Percentiles rank a stretch among this genome's conserved stretches.
Evolutionary conservation across 2,329 filamentous ascomycete genomes (phyloP).

Genomic region (Hortaea sp.): DNA sequence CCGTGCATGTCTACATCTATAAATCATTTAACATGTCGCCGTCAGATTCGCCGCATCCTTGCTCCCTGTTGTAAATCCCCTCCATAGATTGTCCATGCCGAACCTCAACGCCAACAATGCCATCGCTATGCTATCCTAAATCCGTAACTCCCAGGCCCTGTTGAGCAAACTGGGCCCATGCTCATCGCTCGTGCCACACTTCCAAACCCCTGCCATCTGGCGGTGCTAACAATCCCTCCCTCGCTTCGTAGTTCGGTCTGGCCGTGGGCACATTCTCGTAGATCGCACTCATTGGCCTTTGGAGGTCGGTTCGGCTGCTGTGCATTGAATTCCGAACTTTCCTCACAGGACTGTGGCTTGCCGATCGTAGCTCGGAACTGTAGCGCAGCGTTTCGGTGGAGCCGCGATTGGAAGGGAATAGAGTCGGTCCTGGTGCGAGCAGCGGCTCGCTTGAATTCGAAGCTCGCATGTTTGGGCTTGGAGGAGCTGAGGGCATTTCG

Average conservation of each 20-base stretch:
- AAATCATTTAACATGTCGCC: no score
- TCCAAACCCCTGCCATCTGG: no score
- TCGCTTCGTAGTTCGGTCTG: neutral
- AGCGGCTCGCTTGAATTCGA: neutral
- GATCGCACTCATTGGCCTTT: slow-evolving; percentile 5
- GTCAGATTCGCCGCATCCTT: no score
- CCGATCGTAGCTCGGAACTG: neutral
- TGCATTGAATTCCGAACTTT: neutral
- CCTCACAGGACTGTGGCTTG: neutral
- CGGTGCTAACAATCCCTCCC: neutral
- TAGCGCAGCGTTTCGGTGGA: neutral
- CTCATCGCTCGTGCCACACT: no score
- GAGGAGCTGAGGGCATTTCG: slow-evolving; percentile 1
- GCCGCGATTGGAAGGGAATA: neutral
- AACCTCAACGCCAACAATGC: no score
- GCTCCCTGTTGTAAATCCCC: no score
- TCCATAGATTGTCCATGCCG: no score
- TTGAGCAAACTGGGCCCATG: no score
- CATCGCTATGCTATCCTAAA: no score
- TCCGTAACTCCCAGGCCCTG: no score
- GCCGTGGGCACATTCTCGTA: slow-evolving; percentile 1
- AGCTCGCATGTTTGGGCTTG: neutral
- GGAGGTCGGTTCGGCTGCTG: slow-evolving; percentile 2
- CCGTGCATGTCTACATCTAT: no score
- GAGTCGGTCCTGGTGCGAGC: neutral